These are phyloP conservation scores for Mortierella sp. DNA, from an alignment of 371 early-diverging fungal genomes.

Conservation along the genomic window DNA sequence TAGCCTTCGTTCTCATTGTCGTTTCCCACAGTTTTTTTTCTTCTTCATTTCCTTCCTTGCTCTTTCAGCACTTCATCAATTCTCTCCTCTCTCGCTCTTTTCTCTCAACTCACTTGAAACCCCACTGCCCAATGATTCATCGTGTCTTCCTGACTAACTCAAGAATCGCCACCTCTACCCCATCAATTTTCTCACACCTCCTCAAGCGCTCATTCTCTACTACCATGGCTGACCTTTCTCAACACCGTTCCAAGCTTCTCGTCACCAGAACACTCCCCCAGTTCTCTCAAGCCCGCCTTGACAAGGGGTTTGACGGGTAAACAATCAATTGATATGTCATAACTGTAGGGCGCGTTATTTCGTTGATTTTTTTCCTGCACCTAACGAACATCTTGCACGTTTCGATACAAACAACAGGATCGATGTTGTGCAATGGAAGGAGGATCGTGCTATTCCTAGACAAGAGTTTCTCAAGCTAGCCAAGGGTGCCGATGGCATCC, in stretches of 20 bases:
- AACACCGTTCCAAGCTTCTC: conserved; percentile 37
- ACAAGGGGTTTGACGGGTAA: conserved; percentile 44
- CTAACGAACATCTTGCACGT: background rate
- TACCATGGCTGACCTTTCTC: conserved; percentile 25
- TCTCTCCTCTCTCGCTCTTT: background rate
- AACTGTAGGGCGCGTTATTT: background rate
- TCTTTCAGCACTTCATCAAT: background rate
- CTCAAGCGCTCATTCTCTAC: conserved; percentile 30
- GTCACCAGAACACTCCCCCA: conserved; percentile 52
- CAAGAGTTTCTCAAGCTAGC: conserved; percentile 38
- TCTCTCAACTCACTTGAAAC: background rate
- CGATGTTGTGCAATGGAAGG: conserved; percentile 49
- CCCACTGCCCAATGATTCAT: background rate
- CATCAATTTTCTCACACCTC: conserved; percentile 4
- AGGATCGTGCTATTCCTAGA: conserved; percentile 49
- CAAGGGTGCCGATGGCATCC: conserved; percentile 71
- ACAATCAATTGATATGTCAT: background rate
- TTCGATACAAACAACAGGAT: conserved; percentile 9
- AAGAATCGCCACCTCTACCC: conserved; percentile 16
- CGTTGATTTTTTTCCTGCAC: no score
- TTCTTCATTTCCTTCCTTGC: background rate
- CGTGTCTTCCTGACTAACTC: conserved; percentile 20
- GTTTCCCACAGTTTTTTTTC: no score
- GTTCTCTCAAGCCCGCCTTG: conserved; percentile 39
- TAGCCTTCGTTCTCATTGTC: no score